Base-by-base conservation (phyloP, 1,284 basidiomycete species). In the Sanghuangporus weigelae region DNA sequence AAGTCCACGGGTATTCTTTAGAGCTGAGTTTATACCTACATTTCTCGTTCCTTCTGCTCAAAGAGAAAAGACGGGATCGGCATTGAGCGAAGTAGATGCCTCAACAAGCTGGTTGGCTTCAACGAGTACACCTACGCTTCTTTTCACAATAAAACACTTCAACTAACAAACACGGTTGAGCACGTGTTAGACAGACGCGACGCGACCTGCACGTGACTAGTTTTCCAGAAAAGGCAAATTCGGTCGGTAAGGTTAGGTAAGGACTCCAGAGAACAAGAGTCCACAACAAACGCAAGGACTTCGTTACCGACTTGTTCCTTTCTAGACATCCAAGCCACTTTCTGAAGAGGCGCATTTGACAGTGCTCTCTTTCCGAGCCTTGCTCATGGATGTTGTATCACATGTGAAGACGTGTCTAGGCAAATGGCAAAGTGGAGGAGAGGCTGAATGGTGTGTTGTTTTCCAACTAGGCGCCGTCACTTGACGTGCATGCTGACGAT, bases 401-500 rank as follows among this genome's bases (percentile, higher is more conserved):
- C 79, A 67, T 63, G 77, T 85, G 49, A 76, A 76, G 60, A 71
- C 69, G n/a, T 83, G 74, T 71, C 63, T 86, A 38, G 73, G 74
- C 63, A 77, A 68, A 19, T 90, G 87, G 87, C 72, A 74, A 35
- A 80, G 74, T 64, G 81, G 80, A 57, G 87, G 87, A 39, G 82
- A 84, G 66, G 73, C 74, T 2, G 81, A 86, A 77, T 89, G 87
- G 87, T 87, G 65, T 68, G 77, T 73, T 63, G 26, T 26, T 48
- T 50, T 23, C 16, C 16, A 23, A 35, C 31, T 35, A 7, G 21
- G 23, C 21, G 35, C 44, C 54, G 19, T n/a, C 36, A 36, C 36
- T 36, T 53, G 11, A 26, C 16, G 36, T n/a, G 19, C 6, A 16
- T 39, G n/a, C 23, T 50, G 11, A 48, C 38, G 31, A 19, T 26